These are phyloP conservation scores for Fragaria vesca DNA, from an alignment of 306 rosid genomes.

Conservation along the genomic window DNA sequence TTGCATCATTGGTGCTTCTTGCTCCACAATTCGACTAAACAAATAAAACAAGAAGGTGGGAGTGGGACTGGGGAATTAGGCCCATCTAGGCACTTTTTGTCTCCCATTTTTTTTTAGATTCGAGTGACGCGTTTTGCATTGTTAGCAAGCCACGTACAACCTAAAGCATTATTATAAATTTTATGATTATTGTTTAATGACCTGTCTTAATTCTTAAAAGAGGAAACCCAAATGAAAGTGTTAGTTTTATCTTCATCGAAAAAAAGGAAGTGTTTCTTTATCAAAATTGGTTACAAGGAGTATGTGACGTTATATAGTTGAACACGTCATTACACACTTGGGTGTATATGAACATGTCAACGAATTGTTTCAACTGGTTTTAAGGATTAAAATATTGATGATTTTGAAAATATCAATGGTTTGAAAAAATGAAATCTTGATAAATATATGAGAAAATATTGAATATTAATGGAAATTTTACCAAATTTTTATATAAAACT, in stretches of 20 bases:
- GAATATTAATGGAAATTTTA: no score
- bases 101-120: slow-evolving; percentile 3
- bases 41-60: neutral
- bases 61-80: neutral
- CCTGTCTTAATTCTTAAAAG: neutral
- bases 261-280: no score
- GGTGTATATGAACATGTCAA: no score
- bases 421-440: no score
- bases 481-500: no score
- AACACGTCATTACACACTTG: no score
- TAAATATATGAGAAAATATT: no score
- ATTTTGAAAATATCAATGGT: no score
- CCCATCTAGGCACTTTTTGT: slow-evolving; percentile 3
- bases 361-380: no score
- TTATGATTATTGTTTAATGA: neutral
- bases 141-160: slow-evolving; percentile 6
- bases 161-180: no score
- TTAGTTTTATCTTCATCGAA: neutral
- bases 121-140: neutral
- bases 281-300: neutral
- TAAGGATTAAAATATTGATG: no score
- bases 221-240: neutral
- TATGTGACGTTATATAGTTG: no score
- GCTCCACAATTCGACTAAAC: slow-evolving; percentile 11
- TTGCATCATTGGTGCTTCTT: neutral